These are phyloP conservation scores for Hypomyces perniciosus DNA, from an alignment of 2,329 filamentous ascomycete species.

Conservation along the genomic window DNA sequence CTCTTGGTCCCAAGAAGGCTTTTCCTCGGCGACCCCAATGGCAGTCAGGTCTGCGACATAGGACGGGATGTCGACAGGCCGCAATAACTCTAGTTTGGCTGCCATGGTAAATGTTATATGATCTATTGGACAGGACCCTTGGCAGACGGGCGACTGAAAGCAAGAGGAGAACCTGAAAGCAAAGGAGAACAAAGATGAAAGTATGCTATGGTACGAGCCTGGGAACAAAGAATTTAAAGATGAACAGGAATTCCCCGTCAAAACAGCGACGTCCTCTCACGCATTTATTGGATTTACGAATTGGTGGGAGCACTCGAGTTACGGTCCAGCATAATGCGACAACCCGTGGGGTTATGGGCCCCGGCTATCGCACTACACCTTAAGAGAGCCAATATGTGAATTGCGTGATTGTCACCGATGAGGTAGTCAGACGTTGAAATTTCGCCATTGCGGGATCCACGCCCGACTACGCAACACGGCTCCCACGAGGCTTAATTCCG, in stretches of 20 bases:
- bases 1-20: conserved; percentile 13
- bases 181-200: neutral
- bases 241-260: neutral
- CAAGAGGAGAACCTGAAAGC: neutral
- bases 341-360: conserved; percentile 9
- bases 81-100: conserved; percentile 19
- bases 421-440: conserved; percentile 13
- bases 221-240: neutral
- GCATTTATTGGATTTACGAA: neutral
- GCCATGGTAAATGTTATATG: conserved; percentile 21
- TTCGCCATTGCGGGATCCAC: conserved; percentile 13
- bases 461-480: neutral
- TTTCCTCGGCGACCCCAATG: conserved; percentile 22
- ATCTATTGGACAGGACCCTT: neutral
- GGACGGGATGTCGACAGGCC: conserved; percentile 18
- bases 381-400: conserved; percentile 1
- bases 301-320: conserved; percentile 3
- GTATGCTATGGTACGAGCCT: too few relatives aligned
- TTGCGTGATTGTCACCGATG: conserved; percentile 11
- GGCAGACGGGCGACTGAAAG: neutral
- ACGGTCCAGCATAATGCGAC: conserved; percentile 8
- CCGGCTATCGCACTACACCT: neutral
- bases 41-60: conserved; percentile 21
- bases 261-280: neutral
- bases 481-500: neutral